phyloP scores from a whole-genome alignment of 768 basidiomycete genomes.

The Leccinellum albellum region DNA sequence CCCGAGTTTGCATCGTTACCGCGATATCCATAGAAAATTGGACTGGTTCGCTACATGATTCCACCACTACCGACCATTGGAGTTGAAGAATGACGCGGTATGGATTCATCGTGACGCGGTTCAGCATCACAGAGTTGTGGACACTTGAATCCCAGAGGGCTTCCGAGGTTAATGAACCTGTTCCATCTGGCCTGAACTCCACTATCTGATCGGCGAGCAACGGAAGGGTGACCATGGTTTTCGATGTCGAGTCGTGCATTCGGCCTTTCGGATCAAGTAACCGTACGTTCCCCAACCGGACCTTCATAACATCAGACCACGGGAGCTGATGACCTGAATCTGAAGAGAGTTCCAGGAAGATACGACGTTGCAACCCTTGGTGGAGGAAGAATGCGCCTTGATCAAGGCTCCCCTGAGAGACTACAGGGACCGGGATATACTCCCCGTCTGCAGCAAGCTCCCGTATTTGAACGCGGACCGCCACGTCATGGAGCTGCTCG shows the following conservation, averaged over 20 bases:
- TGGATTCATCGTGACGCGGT: conserved; percentile 73
- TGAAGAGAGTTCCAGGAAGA: conserved; percentile 73
- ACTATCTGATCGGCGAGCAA: conserved; percentile 67
- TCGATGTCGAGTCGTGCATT: conserved; percentile 73
- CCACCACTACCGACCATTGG: conserved; percentile 75
- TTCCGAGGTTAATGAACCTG: conserved; percentile 61
- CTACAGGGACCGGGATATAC: conserved; percentile 79
- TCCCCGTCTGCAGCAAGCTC: conserved; percentile 84
- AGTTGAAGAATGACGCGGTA: conserved; percentile 81
- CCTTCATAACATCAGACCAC: conserved; percentile 75
- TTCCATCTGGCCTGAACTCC: conserved; percentile 83
- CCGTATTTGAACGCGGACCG: conserved; percentile 79
- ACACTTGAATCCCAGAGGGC: conserved; percentile 92
- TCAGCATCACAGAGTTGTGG: conserved; percentile 82
- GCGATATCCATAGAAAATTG: conserved; percentile 86
- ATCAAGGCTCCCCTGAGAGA: conserved; percentile 71
- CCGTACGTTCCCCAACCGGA: conserved; percentile 80
- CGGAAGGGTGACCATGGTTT: conserved; percentile 66
- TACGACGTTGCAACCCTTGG: conserved; percentile 87
- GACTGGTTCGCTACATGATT: conserved; percentile 80
- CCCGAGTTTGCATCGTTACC: conserved; percentile 77
- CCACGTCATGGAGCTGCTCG: conserved; percentile 87
- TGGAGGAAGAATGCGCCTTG: conserved; percentile 84
- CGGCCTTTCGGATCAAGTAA: conserved; percentile 81
- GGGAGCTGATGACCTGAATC: conserved; percentile 88